Percentiles rank a stretch among this genome's conserved stretches.
These are phyloP conservation scores for Colletotrichum scovillei DNA, from an alignment of 2,329 filamentous ascomycete species.

Conservation along the genomic window DNA sequence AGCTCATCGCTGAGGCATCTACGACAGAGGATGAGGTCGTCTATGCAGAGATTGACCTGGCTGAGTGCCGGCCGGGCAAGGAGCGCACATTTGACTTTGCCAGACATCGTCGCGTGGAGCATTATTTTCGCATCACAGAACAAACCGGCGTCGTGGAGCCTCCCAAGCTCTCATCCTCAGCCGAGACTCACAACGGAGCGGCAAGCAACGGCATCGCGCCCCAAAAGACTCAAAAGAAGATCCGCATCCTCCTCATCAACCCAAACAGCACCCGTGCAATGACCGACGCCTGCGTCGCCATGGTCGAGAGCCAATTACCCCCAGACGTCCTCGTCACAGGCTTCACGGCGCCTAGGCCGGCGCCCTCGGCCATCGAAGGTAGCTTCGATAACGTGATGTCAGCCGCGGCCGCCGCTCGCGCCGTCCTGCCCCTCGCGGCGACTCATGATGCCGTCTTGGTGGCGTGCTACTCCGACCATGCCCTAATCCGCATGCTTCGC, in stretches of 20 bases:
- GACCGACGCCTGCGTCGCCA: conserved; percentile 71
- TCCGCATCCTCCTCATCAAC: conserved; percentile 76
- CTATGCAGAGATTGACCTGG: conserved; percentile 60
- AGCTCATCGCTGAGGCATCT: conserved; percentile 59
- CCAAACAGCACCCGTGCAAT: conserved; percentile 81
- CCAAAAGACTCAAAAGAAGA: conserved; percentile 2
- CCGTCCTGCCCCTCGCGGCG: conserved; percentile 43
- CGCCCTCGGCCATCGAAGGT: conserved; percentile 55
- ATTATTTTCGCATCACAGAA: conserved; percentile 51
- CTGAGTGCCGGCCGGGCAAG: conserved; percentile 58
- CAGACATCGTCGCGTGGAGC: conserved; percentile 54
- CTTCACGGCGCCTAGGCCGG: conserved; percentile 22
- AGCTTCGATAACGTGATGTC: conserved; percentile 72
- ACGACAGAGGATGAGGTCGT: conserved; percentile 61
- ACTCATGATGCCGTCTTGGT: conserved; percentile 50
- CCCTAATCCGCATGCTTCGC: conserved; percentile 27
- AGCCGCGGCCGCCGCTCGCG: conserved; percentile 49
- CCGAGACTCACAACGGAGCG: neutral
- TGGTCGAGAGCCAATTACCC: conserved; percentile 55
- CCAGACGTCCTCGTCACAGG: conserved; percentile 45
- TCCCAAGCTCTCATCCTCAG: neutral
- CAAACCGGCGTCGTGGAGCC: conserved; percentile 50
- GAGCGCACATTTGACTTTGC: conserved; percentile 58
- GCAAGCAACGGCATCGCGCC: neutral
- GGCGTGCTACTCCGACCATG: conserved; percentile 29